Base-by-base conservation (phyloP, 768 basidiomycete species). In the Rhodotorula toruloides region DNA sequence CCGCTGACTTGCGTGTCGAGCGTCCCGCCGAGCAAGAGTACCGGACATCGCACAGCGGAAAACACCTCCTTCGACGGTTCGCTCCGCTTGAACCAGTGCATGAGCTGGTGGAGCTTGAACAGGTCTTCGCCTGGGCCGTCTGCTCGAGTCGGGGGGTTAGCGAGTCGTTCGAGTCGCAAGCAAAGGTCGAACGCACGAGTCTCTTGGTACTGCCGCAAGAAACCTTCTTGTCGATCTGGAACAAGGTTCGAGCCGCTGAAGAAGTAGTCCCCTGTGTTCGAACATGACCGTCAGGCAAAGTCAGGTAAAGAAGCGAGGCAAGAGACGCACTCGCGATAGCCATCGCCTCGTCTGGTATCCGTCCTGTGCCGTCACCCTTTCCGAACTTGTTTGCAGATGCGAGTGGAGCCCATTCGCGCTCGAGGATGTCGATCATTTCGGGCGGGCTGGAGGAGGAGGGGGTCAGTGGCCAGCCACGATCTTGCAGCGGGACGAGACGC, bases 41-140 rank as follows among this genome's bases (percentile, higher is more conserved):
- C 31, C 11, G 65, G 65, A 25, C 58, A 60, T 0, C 31, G 22
- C n/a, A 67, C 43, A 17, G 42, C 49, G 11, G 49, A 54, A 14
- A 61, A 67, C n/a, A 61, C 54, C 12, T 56, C 65, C 7, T 12
- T 17, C 22, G 65, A 29, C 1, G 54, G 54, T 4, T 47, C 16
- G 25, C 44, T 32, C 16, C 65, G 65, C 42, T 46, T 36, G 55
- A 67, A 67, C 65, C 65, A 67, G 31, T 44, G 39, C 2, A 67
- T 19, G 0, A 67, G 58, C 34, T 60, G 65, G 2, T 44, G 32
- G 12, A 61, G 2, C 40, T 48, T 48, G 58, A 54, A 58, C 21
- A 37, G 21, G 37, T 54, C 58, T 12, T 55, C 22, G 4, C 47
- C 42, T 0, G 44, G 29, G 12, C 63, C 58, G 21, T 61, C 65